Evolutionary conservation across 148 eudicot genomes (phyloP).

Genomic region (Rhododendron simsii): DNA sequence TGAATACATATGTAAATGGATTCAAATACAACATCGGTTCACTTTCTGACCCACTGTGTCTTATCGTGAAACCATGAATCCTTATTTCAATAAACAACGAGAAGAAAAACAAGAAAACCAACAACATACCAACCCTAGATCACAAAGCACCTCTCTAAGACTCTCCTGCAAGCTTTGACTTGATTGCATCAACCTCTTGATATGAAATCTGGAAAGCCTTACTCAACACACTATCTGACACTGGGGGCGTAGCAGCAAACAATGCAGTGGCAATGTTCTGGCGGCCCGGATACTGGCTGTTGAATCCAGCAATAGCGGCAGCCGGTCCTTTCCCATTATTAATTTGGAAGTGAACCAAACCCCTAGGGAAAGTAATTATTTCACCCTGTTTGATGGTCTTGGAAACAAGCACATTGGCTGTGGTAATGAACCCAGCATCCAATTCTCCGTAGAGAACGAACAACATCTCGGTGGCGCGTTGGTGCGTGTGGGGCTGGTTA

Average conservation of each 20-base stretch:
- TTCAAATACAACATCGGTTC: background rate
- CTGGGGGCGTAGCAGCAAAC: slow-evolving; percentile 6
- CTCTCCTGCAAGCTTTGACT: background rate
- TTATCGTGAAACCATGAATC: background rate
- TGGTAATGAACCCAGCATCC: slow-evolving; percentile 40
- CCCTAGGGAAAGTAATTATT: slow-evolving; percentile 28
- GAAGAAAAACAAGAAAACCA: too few relatives aligned
- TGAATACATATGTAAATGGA: background rate
- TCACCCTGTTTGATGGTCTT: slow-evolving; percentile 32
- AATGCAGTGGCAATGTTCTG: background rate
- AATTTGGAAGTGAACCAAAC: slow-evolving; percentile 39
- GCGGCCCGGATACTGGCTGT: slow-evolving; percentile 37
- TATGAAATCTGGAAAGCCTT: slow-evolving; percentile 14
- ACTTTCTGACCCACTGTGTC: background rate
- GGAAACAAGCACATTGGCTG: slow-evolving; percentile 31
- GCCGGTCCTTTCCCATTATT: slow-evolving; percentile 31
- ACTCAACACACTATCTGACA: slow-evolving; percentile 13
- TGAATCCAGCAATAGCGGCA: slow-evolving; percentile 26
- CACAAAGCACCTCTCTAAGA: too few relatives aligned
- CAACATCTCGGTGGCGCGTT: slow-evolving; percentile 38
- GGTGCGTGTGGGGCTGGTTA: slow-evolving; percentile 49
- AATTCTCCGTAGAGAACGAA: slow-evolving; percentile 20
- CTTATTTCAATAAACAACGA: background rate
- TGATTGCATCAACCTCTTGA: slow-evolving; percentile 8
- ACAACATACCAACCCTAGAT: too few relatives aligned